These are phyloP conservation scores for Achaetomiella virescens DNA, from an alignment of 495 filamentous ascomycete genomes.

Conservation along the genomic window DNA sequence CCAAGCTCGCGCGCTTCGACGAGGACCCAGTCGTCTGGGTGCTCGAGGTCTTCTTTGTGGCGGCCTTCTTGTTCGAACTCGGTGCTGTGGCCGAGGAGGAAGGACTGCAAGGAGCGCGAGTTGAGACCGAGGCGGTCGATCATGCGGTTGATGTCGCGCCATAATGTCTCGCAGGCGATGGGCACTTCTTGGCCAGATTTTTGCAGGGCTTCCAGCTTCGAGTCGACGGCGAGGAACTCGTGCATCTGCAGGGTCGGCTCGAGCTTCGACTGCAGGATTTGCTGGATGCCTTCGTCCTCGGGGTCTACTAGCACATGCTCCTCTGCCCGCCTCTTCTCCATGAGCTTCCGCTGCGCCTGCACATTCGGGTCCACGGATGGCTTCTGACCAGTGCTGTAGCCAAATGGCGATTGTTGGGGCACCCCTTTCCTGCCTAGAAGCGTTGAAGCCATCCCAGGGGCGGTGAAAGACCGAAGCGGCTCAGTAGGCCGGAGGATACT, in stretches of 20 bases:
- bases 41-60: slow-evolving; percentile 53
- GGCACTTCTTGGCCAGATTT: slow-evolving; percentile 49
- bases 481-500: slow-evolving; percentile 45
- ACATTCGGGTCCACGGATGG: slow-evolving; percentile 33
- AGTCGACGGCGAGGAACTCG: slow-evolving; percentile 48
- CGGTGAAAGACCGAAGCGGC: slow-evolving; percentile 49
- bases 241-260: slow-evolving; percentile 46
- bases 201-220: slow-evolving; percentile 16
- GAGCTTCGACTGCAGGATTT: slow-evolving; percentile 40
- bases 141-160: slow-evolving; percentile 94
- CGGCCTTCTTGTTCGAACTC: slow-evolving; percentile 45
- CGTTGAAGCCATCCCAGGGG: slow-evolving; percentile 47
- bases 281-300: slow-evolving; percentile 51
- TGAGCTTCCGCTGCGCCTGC: slow-evolving; percentile 35
- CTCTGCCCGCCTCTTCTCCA: slow-evolving; percentile 42
- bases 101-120: slow-evolving; percentile 65
- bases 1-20: slow-evolving; percentile 62
- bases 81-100: slow-evolving; percentile 57
- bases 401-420: slow-evolving; percentile 15
- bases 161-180: slow-evolving; percentile 61
- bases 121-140: slow-evolving; percentile 88
- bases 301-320: slow-evolving; percentile 47
- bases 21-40: slow-evolving; percentile 60
- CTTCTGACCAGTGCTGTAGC: slow-evolving; percentile 14
- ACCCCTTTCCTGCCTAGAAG: slow-evolving; percentile 32